phyloP scores from a whole-genome alignment of 495 filamentous ascomycete species.

The Penicillium ucsense region DNA sequence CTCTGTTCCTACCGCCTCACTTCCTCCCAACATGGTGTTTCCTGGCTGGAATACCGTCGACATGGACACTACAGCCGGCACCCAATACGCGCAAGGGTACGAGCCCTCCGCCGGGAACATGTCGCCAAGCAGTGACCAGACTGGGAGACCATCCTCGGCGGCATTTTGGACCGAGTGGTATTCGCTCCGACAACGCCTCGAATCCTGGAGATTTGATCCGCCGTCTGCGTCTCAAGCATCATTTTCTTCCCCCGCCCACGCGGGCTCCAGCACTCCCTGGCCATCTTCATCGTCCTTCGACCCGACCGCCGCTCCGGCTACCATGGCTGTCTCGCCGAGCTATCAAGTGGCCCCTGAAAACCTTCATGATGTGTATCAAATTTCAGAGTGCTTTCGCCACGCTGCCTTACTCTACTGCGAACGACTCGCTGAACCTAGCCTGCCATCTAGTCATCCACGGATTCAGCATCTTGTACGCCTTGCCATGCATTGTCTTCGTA shows the following conservation, averaged over 20 bases:
- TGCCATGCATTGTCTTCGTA: constrained; percentile 71
- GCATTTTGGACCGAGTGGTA: constrained; percentile 84
- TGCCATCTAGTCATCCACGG: constrained; percentile 64
- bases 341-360: constrained; percentile 28
- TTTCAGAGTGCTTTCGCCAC: constrained; percentile 83
- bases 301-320: constrained; percentile 27
- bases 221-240: constrained; percentile 7
- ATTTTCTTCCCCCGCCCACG: constrained; percentile 8
- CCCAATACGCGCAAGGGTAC: constrained; percentile 9
- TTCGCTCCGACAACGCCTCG: constrained; percentile 63
- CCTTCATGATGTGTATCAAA: constrained; percentile 48
- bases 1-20: constrained; percentile 20
- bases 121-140: constrained; percentile 17
- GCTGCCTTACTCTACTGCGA: constrained; percentile 85
- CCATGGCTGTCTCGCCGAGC: constrained; percentile 17
- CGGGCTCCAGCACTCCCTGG: no score
- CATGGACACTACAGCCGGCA: background rate
- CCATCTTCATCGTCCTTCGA: constrained; percentile 17
- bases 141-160: constrained; percentile 22
- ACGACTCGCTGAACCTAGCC: constrained; percentile 68
- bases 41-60: constrained; percentile 14
- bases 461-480: constrained; percentile 76
- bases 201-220: constrained; percentile 68
- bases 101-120: constrained; percentile 20
- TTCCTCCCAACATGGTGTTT: constrained; percentile 32